phyloP scores from a whole-genome alignment of 441 rosid genomes.

The Erodium texanum region DNA sequence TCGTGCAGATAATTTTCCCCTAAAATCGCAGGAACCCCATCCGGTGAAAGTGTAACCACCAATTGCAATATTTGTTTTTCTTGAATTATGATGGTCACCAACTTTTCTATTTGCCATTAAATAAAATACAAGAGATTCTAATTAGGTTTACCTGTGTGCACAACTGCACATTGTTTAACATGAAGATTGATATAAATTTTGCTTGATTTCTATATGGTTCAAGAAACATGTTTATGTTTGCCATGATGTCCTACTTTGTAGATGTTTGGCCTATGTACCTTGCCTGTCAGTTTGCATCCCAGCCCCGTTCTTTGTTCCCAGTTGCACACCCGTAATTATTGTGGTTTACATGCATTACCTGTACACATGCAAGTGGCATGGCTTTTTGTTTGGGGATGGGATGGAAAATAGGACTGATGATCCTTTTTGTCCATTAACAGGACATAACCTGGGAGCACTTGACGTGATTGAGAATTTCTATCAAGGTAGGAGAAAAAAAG shows the following conservation, averaged over 20 bases:
- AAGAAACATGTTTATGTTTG: too few relatives aligned
- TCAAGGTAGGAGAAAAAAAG: constrained; percentile 53
- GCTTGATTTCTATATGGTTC: too few relatives aligned
- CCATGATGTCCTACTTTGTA: neutral
- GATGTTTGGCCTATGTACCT: neutral
- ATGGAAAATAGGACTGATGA: constrained; percentile 25
- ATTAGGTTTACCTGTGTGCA: neutral
- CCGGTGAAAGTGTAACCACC: neutral
- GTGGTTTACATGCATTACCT: constrained; percentile 13
- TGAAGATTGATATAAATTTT: too few relatives aligned
- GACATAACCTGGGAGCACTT: constrained; percentile 31
- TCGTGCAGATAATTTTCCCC: neutral
- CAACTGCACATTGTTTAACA: too few relatives aligned
- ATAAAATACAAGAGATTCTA: constrained; percentile 5
- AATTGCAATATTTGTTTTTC: neutral
- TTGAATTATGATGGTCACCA: neutral
- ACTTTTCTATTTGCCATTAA: neutral
- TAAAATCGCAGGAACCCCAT: neutral
- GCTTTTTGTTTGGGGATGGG: constrained; percentile 30
- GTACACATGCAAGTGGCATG: constrained; percentile 81
- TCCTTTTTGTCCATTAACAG: constrained; percentile 47
- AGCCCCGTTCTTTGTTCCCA: neutral
- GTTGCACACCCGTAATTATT: neutral
- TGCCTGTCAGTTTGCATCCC: too few relatives aligned
- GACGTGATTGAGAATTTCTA: constrained; percentile 52